Conservation (phyloP, 345 rosid species). For the Eucalyptus polybractea region DNA sequence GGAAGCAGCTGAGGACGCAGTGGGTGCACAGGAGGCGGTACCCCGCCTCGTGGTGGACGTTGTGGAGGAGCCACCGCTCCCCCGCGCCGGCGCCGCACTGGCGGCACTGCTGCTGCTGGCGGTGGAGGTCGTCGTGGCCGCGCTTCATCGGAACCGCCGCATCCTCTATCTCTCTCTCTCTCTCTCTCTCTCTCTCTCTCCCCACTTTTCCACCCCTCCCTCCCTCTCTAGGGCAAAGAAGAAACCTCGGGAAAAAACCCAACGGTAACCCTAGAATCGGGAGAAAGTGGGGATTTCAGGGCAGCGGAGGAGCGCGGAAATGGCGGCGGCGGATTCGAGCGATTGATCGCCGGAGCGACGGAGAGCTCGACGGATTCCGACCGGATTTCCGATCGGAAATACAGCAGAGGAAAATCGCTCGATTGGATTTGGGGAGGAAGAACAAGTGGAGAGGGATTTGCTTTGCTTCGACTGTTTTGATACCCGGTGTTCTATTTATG, state of each 20-base stretch:
- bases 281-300: not conserved
- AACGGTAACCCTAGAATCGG: not conserved
- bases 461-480: not conserved
- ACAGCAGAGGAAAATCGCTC: not conserved
- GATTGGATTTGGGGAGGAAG: not conserved
- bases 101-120: slow-evolving; percentile 12
- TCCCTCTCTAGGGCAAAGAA: not conserved
- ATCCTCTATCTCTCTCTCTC: not conserved
- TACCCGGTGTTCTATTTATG: not conserved
- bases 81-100: slow-evolving; percentile 18
- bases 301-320: not conserved
- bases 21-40: slow-evolving; percentile 59
- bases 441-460: not conserved
- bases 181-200: not conserved
- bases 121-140: not conserved
- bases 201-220: not conserved
- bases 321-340: not conserved
- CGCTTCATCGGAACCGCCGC: not conserved
- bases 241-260: not conserved
- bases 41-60: slow-evolving; percentile 34
- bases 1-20: slow-evolving; percentile 64
- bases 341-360: not conserved
- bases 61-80: slow-evolving; percentile 25
- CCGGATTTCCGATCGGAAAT: not conserved
- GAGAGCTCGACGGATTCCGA: not conserved